Base-by-base conservation (phyloP, 345 rosid species). In the Clarkia xantiana region DNA sequence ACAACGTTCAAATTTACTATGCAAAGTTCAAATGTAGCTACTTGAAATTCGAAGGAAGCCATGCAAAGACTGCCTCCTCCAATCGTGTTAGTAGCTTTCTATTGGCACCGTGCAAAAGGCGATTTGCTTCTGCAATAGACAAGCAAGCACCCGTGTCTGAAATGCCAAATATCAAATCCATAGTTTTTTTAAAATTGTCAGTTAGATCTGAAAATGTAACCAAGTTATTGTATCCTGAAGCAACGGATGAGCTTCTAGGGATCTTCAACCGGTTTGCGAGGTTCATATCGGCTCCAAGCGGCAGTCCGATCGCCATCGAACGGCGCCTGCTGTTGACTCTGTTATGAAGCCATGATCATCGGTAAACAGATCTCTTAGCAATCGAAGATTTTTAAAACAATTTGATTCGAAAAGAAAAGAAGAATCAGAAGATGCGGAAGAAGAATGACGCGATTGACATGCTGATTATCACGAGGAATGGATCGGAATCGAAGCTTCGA, bases 311-410 rank as follows among this genome's bases (percentile, higher is more conserved):
- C 63, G 40, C 66, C 58, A 60, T 50, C 20, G 23, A 18, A 4
- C 25, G 66, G 69, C 54, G 40, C 63, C 56, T 34, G 49, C 66
- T 60, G 69, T 44, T 57, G 66, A 64, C 69, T 60, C 66, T 12
- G 16, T 43, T 18, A 42, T 49, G 43, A 60, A 60, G 69, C 66
- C 69, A 6, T 17, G 8, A 29, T 29, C 36, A 29, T 29, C 36
- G 36, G 9, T 29, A 29, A 7, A 5, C 36, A 29, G 36, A 29
- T 29, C 36, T 29, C 36, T 29, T 29, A 29, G 8, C 36, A 29
- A 29, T 29, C 36, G 36, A 29, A 1, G 36, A 29, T 3, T 29
- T 29, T 7, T 5, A 22, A 22, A 22, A 2, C 25, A 22, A 22
- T 22, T 22, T 22, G 36, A 29, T 29, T 7, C 5, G 36, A 29